phyloP scores from a whole-genome alignment of 202 grass and related monocot species.

The Hordeum pubiflorum region DNA sequence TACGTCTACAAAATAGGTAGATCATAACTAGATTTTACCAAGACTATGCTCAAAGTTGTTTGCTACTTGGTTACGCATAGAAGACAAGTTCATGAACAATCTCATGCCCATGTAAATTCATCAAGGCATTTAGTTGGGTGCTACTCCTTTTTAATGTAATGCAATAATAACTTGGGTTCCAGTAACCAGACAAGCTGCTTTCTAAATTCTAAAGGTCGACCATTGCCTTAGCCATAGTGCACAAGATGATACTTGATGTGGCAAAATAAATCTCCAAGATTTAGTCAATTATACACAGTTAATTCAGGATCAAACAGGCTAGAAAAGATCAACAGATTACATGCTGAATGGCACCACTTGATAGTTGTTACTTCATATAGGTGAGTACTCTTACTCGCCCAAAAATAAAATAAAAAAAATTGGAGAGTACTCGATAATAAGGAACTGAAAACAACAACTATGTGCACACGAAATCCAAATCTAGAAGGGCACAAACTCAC shows the following conservation, averaged over 20 bases:
- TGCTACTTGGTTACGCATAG: background rate
- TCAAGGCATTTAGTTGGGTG: background rate
- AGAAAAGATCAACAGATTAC: background rate
- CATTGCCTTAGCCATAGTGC: background rate
- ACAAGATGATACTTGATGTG: background rate
- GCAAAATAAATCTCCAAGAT: conserved; percentile 12
- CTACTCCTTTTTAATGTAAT: background rate
- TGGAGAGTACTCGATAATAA: background rate
- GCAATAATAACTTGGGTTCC: background rate
- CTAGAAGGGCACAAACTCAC: conserved; percentile 41
- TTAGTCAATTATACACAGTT: background rate
- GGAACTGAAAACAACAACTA: background rate
- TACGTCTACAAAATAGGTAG: background rate
- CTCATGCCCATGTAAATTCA: background rate
- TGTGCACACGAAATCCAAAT: background rate
- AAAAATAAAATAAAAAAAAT: no score
- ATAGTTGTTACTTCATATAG: background rate
- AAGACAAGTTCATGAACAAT: background rate
- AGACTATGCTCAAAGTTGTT: background rate
- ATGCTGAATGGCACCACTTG: background rate
- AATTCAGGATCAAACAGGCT: background rate
- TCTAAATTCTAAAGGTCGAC: background rate
- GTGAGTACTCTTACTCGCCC: background rate
- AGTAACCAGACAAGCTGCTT: background rate
- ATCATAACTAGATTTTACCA: background rate